Base-by-base conservation (phyloP, 140 eudicot genomes). In the Senecio squalidus region DNA sequence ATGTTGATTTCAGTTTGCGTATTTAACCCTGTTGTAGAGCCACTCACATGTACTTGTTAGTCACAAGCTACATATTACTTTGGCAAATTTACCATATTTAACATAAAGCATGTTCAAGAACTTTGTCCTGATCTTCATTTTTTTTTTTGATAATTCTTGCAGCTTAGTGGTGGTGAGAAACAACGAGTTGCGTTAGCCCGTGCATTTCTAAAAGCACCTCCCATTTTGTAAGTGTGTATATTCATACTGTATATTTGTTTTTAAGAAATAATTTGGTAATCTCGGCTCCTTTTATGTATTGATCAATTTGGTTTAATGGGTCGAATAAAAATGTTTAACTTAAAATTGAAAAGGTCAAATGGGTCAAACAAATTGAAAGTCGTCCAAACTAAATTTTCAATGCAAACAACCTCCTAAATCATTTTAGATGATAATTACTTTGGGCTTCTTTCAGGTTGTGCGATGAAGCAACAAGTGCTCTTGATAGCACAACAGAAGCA, bases 101-200 rank as follows among this genome's bases (percentile, higher is more conserved):
- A 13, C 13, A n/a, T n/a, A n/a, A n/a, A n/a, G n/a, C n/a, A n/a
- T n/a, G n/a, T n/a, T n/a, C n/a, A n/a, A n/a, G n/a, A n/a, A n/a
- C n/a, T n/a, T n/a, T n/a, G n/a, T n/a, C n/a, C 23, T 56, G 11
- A 56, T 45, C 18, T n/a, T 27, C 1, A 9, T 57, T 22, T 57
- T 30, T 23, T 10, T 2, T 28, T 7, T 3, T 58, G 1, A 4
- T 60, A 6, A 2, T n/a, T 1, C 54, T 41, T 76, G 78, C 91
- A 91, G 98, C 80, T 91, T 60, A 91, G 98, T 50, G 98, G 98
- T 36, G 98, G 98, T 74, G 98, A 91, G 67, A 91, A 91, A 81
- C 98, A 91, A 62, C 77, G 98, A 60, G 90, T 91, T 51, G 83
- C 98, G 54, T 73, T 91, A 52, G 95, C 98, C 51, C 95, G 98